Base-by-base conservation (phyloP, 140 eudicot species). In the Anethum foeniculum region DNA sequence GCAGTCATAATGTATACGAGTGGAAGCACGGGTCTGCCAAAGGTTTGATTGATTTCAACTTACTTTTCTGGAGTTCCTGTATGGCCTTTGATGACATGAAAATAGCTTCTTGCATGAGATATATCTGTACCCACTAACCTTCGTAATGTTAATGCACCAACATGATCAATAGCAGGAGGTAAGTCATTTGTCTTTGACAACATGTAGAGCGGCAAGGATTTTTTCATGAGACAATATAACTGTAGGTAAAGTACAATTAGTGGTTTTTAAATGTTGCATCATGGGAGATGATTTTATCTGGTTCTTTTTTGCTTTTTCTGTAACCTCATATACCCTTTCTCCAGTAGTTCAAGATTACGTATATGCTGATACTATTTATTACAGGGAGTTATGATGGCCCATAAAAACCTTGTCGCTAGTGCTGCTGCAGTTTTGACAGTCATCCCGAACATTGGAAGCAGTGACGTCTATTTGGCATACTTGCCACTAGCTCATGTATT, bases 1-100 rank as follows among this genome's bases (percentile, higher is more conserved):
- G 99, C 99, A 77, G 95, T 95, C 78, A 89, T 95, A 81, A 95
- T 95, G 99, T 95, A 95, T 86, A 95, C 99, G 64, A 95, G 99
- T 87, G 97, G 99, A 79, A 95, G 99, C 85, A 95, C 99, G 23
- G 99, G 99, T 85, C 82, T 95, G 79, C 99, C 99, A 52, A 95
- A 95, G 99, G 99, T 95, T 85, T 75, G 90, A 82, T 77, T 28
- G 28, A 14, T 47, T 47, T 43, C 14, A 25, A 27, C 60, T 16
- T 16, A 47, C 9, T 75, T 39, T 32, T 75, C 41, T 25, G 21
- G 48, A 48, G 36, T 28, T 75, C 32, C 18, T 16, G 0, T 44
- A 39, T 79, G 47, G 13, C 18, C n/a, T n/a, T 60, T 43, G n/a
- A 79, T 62, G 58, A 21, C 43, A 79, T 64, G 34, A 44, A n/a